Base-by-base conservation (phyloP, 495 filamentous ascomycete genomes). In the Friedmanniomyces simplex region DNA sequence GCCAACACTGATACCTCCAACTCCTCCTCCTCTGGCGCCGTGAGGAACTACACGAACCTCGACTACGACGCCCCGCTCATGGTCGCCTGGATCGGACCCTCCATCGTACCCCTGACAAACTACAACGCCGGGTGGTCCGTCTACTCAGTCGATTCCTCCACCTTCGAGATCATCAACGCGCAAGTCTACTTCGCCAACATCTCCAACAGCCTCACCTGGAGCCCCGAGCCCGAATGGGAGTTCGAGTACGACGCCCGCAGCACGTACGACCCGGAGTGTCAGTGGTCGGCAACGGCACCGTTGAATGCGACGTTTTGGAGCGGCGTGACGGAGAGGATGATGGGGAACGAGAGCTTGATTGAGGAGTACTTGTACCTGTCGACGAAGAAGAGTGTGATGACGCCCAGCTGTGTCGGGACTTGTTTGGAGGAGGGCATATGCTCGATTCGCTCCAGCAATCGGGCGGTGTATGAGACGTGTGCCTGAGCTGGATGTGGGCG, bases 281-380 rank as follows among this genome's bases (percentile, higher is more conserved):
- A 54, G 18, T 79, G 76, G 77, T 69, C 74, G 3, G 60, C 60
- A 4, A 59, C 69, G 14, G 76, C 71, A 1, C 79, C 79, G 16
- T 65, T 82, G 28, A 77, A 81, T 55, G 77, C 76, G 0, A 79
- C 76, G 18, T 77, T 79, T 68, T 81, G 79, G 78, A 72, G 77
- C 50, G 70, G 57, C n/a, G 78, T 83, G 6, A 81, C 78, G 2
- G 75, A 80, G 54, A 75, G 73, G 0, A 82, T 81, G 80, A 76
- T 80, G 66, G 64, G 52, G 14, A 72, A 82, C 54, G 20, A 41
- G 10, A 54, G 36, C 13, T 36, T 59, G 57, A 47, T 59, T 21
- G 36, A 45, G 25, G 16, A 42, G 30, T 59, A 59, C 21, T 37
- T 53, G 41, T 59, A 46, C 18, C 39, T 59, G 50, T 18, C 50